A percentile compares a stretch with the other conserved stretches of the same genome.
These are phyloP conservation scores for Nicotiana knightiana DNA, from an alignment of 257 asterid genomes.

Conservation along the genomic window DNA sequence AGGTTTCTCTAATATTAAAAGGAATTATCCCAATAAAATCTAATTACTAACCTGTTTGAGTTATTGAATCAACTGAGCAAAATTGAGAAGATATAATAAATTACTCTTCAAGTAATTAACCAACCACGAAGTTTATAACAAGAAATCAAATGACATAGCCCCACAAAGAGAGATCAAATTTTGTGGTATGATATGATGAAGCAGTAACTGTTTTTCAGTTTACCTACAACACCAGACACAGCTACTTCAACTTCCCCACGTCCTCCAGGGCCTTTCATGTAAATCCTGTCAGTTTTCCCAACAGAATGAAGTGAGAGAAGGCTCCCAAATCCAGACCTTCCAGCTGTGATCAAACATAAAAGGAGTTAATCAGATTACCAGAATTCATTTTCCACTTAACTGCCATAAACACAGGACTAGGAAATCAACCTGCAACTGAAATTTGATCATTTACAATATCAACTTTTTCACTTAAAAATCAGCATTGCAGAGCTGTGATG, in stretches of 20 bases:
- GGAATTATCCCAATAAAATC: not conserved
- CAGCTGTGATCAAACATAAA: conserved; percentile 45
- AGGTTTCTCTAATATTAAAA: not conserved
- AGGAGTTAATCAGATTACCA: conserved; percentile 1
- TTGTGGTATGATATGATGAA: not conserved
- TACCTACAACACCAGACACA: conserved; percentile 90
- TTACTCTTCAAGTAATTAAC: not conserved
- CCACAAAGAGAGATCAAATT: not conserved
- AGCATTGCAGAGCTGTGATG: not conserved
- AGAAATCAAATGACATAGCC: not conserved
- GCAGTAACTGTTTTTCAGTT: conserved; percentile 13
- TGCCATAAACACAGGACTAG: not conserved
- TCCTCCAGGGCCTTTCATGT: conserved; percentile 99
- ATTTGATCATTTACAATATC: not conserved
- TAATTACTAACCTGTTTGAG: not conserved
- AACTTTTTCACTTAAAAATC: not conserved
- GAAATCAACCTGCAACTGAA: not conserved
- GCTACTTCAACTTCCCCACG: conserved; percentile 99
- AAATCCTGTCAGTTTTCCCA: conserved; percentile 84
- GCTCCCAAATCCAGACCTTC: conserved; percentile 90
- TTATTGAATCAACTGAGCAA: not conserved
- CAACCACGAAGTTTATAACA: not conserved
- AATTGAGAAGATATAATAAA: not conserved
- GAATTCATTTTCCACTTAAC: not conserved
- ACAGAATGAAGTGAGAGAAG: conserved; percentile 84